These are phyloP conservation scores for Aspergillus aculeatinus DNA, from an alignment of 2,329 filamentous ascomycete genomes.

Conservation along the genomic window DNA sequence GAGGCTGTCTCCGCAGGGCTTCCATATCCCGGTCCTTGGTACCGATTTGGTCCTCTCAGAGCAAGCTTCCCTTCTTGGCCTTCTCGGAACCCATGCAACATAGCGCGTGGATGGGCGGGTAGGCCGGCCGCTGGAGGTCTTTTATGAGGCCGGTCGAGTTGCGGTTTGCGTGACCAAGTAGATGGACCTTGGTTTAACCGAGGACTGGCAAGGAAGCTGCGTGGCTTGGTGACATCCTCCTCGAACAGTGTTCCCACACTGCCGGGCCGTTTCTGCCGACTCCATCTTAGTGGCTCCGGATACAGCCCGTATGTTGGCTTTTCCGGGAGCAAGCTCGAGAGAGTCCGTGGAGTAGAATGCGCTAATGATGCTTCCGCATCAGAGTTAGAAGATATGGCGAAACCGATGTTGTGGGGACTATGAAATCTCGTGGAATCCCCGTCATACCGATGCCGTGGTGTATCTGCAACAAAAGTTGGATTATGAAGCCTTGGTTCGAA, in stretches of 20 bases:
- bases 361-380: slow-evolving; percentile 33
- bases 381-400: slow-evolving; percentile 30
- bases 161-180: slow-evolving; percentile 1
- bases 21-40: slow-evolving; percentile 15
- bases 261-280: slow-evolving; percentile 24
- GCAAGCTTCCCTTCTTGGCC: slow-evolving; percentile 15
- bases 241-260: slow-evolving; percentile 41
- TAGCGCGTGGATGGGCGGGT: slow-evolving; percentile 38
- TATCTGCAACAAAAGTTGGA: slow-evolving; percentile 22
- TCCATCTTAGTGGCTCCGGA: slow-evolving; percentile 40
- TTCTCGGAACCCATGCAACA: slow-evolving; percentile 29
- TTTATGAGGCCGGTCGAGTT: slow-evolving; percentile 7
- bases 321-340: slow-evolving; percentile 40
- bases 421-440: slow-evolving; percentile 2
- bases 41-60: slow-evolving; percentile 10
- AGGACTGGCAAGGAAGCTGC: slow-evolving; percentile 16
- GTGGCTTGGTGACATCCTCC: slow-evolving; percentile 32
- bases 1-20: slow-evolving; percentile 10
- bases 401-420: slow-evolving; percentile 28
- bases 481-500: slow-evolving; percentile 18
- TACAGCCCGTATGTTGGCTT: slow-evolving; percentile 34
- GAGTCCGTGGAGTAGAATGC: slow-evolving; percentile 36
- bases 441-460: slow-evolving; percentile 13
- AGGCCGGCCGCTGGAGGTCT: slow-evolving; percentile 26
- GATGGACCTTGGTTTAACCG: slow-evolving; percentile 11